Evolutionary conservation across 352 stramenopile species (phyloP), one percentile per base, ranked within the genome.

Genomic region (Globisporangium uncinulatum): DNA sequence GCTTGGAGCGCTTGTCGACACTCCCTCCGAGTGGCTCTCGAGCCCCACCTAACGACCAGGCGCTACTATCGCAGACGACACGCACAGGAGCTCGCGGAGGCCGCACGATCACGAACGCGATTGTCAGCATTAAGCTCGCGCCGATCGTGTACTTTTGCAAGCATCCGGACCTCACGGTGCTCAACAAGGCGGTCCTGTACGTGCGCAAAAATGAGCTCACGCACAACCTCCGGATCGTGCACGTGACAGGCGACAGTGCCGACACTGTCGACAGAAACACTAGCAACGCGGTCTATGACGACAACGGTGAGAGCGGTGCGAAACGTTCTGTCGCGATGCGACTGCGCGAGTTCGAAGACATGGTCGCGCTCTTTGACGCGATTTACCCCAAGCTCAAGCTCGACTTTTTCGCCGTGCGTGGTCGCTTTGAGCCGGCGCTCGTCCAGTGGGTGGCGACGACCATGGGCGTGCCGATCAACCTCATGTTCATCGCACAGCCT

Each of bases 111-210:
- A n/a, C n/a, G n/a, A n/a, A n/a, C n/a, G n/a, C n/a, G n/a, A n/a
- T n/a, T n/a, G n/a, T n/a, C n/a, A n/a, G n/a, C 32, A 78, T 85
- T 56, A 68, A 84, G 52, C 46, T 68, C 10, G 54, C 66, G 15
- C 88, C 86, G 0, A 86, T 94, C 57, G 62, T 97, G 17, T 97
- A 95, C 65, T 96, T 94, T 62, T 86, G 71, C 70, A 97, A 97
- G 72, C 48, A 63, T 0, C 77, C 85, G 34, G 84, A 97, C 62
- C 62, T 96, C 6, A 86, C 89, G 59, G 72, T 90, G 48, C 57
- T 96, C 43, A 96, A 97, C 74, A 97, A 97, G 63, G 87, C 86
- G 9, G 73, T 97, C 34, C 70, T 95, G 10, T 97, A 96, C 58
- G 87, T 96, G 50, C 80, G 81, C 14, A 65, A 80, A 14, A 97